Base-by-base conservation (phyloP, 179 eudicot genomes). In the Sideroxylon spinosum region DNA sequence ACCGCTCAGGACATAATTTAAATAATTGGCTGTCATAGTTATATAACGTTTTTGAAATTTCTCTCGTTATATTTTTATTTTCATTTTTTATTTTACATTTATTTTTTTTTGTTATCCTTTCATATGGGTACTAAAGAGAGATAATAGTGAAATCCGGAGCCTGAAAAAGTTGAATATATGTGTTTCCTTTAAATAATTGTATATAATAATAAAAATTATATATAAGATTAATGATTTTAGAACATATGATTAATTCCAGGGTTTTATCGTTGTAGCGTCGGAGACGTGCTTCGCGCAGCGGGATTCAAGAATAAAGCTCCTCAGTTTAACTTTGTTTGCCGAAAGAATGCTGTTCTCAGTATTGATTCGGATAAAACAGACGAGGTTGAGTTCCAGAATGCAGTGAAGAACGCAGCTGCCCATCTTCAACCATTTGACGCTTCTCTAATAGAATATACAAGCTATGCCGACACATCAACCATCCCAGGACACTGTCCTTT, bases 261-360 rank as follows among this genome's bases (percentile, higher is more conserved):
- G 26, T 78, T 86, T 1, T 87, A 83, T 62, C 81, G 90, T 26
- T 87, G 85, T 65, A 75, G 86, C 0, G 87, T 87, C 9, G 90
- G 90, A 13, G 90, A 87, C 76, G 74, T 87, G 7, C 85, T 87
- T 5, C 71, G 80, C 3, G 90, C 85, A 2, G 80, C 90, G 12
- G 90, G 82, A 71, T 87, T 83, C 81, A 85, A 83, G 82, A 87
- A 87, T 81, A 85, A 85, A 64, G 87, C 90, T 5, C 87, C 87
- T 9, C 84, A 87, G 63, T 86, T 86, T 79, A 76, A 55, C 53
- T 86, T 86, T 64, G 53, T 86, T 1, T 80, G 89, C 23, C 84
- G 89, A 6, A 84, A 86, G 60, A 84, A 86, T n/a, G 89, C 84
- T 0, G 84, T 76, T 6, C 75, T 86, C 1, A 82, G 87, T 61